phyloP scores from a whole-genome alignment of 495 filamentous ascomycete genomes.

The Neurospora discreta region DNA sequence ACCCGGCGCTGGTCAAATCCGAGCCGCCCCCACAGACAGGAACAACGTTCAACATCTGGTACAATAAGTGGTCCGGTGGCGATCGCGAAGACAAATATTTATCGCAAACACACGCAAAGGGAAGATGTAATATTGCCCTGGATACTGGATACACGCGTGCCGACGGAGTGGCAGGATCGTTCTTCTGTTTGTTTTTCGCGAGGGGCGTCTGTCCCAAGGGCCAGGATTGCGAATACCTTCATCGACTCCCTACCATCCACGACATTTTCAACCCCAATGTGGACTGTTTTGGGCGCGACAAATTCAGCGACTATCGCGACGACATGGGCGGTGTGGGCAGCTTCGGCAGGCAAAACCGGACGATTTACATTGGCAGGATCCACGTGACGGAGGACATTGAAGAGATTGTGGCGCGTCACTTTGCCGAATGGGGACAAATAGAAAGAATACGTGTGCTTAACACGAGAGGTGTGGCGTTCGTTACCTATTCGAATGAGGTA shows the following conservation, averaged over 20 bases:
- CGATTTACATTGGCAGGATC: constrained; percentile 84
- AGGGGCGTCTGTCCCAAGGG: constrained; percentile 64
- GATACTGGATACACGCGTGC: constrained; percentile 86
- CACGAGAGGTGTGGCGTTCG: constrained; percentile 77
- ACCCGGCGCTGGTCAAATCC: constrained; percentile 63
- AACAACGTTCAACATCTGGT: constrained; percentile 70
- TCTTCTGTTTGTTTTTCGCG: constrained; percentile 91
- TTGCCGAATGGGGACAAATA: constrained; percentile 86
- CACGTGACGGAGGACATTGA: constrained; percentile 97
- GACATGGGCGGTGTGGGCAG: constrained; percentile 94
- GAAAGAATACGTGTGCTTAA: constrained; percentile 89
- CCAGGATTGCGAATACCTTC: constrained; percentile 87
- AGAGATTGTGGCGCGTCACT: constrained; percentile 88
- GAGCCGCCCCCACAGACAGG: constrained; percentile 84
- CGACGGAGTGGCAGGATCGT: constrained; percentile 61
- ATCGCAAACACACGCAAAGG: constrained; percentile 55
- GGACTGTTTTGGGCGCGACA: constrained; percentile 89
- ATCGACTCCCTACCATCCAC: constrained; percentile 69
- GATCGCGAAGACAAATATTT: constrained; percentile 88
- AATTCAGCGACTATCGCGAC: constrained; percentile 76
- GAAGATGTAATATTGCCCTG: constrained; percentile 67
- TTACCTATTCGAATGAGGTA: constrained; percentile 74
- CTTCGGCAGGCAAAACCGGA: constrained; percentile 85
- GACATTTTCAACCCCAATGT: constrained; percentile 84
- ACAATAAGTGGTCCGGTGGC: constrained; percentile 91